Evolutionary conservation across 345 rosid genomes (phyloP), one percentile per base, ranked within the genome.

Genomic region (Populus tremula): DNA sequence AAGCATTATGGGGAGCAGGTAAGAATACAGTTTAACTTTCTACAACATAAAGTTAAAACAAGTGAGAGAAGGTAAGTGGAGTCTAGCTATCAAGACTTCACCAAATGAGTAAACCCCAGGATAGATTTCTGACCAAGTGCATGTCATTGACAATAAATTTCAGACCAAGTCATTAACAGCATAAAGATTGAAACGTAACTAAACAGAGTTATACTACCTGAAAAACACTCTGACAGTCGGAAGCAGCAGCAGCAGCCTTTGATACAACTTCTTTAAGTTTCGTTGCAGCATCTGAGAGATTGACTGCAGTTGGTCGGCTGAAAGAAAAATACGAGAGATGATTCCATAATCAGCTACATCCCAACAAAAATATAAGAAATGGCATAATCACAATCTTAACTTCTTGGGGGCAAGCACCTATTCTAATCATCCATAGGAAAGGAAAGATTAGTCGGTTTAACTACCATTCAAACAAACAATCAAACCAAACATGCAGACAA

Each of bases 221-320:
- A 73, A 93, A 91, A 67, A 95, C 85, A 70, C 47, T 74, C 31
- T 39, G 80, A 10, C 92, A 80, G 50, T 86, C 88, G 8, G 78
- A 71, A 54, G 89, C 76, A 71, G 77, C 53, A 56, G 84, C 83
- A 77, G 83, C 81, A 61, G 89, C 93, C 38, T 82, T 86, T 27
- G 79, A 63, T 81, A 92, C 56, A 72, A 90, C 85, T 69, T 87
- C 90, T 83, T 87, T 92, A 80, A 92, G 93, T 74, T 93, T 90
- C 25, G 85, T 71, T 21, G 96, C 91, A 82, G 99, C 99, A 90
- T 92, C 98, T 6, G 94, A 90, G 67, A 96, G 96, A 87, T 92
- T 92, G 76, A 93, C 94, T 0, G 94, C 92, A 20, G 98, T 96
- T 61, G 98, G 97, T 13, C 97, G 97, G 79, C 99, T 93, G 70